Base-by-base conservation (phyloP, 2,329 filamentous ascomycete species). In the Fusarium dimerum region DNA sequence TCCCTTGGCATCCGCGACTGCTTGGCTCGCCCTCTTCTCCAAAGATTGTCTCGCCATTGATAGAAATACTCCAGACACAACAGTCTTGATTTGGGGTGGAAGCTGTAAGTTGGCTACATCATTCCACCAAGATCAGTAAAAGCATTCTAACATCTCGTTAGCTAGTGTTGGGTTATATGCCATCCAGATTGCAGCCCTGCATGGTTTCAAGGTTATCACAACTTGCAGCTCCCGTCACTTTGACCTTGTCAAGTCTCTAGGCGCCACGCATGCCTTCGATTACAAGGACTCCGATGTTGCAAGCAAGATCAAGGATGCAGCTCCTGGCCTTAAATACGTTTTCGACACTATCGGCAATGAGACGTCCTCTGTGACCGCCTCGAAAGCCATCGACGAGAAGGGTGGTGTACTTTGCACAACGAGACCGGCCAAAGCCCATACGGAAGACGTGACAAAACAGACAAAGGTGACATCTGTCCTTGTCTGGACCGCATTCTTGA, bases 281-380 rank as follows among this genome's bases (percentile, higher is more conserved):
- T 76, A 78, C 49, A 69, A 65, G 10, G 68, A 75, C 45, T 49
- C 59, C 1, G 42, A 70, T 1, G 71, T 75, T 3, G 64, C 70
- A 11, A 59, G 69, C 4, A 66, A 68, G 16, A 73, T 78, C 55
- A 61, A 57, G 13, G 50, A 62, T 1, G 62, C 59, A 5, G 68
- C 66, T 3, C 71, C 71, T 2, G 55, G 61, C 1, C 59, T 77
- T 3, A 50, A 60, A 10, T 70, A 74, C 45, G 68, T 69, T 34
- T 74, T 78, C 45, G 74, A 78, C 48, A 75, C 71, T 0, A 74
- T 78, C 45, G 76, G 76, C n/a, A 68, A 67, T 42, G 41, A 59
- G 5, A 62, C 59, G 0, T 74, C 73, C 0, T 77, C 74, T 1
- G 51, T 39, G 2, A 55, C 56, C 3, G 65, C 67, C 1, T 76